These are phyloP conservation scores for Plicaturopsis crispa DNA, from an alignment of 768 basidiomycete genomes.

Conservation along the genomic window DNA sequence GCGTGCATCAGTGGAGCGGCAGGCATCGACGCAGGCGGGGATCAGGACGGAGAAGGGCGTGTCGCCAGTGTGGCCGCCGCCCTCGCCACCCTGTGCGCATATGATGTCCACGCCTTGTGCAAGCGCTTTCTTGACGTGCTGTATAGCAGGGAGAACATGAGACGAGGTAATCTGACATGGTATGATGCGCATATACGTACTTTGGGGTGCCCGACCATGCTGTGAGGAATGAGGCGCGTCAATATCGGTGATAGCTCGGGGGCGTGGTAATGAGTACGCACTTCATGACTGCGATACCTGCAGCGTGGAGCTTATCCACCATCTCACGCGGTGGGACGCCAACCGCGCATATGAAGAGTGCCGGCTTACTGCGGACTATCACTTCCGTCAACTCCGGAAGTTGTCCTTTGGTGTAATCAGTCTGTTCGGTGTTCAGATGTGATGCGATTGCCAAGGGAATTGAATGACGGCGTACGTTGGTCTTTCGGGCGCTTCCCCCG, in stretches of 20 bases:
- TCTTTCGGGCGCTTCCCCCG: conserved; percentile 77
- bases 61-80: conserved; percentile 85
- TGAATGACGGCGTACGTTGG: conserved; percentile 41
- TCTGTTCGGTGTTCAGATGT: conserved; percentile 20
- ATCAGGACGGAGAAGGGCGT: conserved; percentile 77
- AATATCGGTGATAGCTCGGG: conserved; percentile 1
- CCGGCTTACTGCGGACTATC: conserved; percentile 63
- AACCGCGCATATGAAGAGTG: conserved; percentile 78
- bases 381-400: conserved; percentile 72
- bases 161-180: conserved; percentile 4
- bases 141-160: conserved; percentile 1
- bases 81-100: conserved; percentile 83
- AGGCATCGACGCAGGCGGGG: conserved; percentile 77
- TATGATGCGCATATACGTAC: conserved; percentile 21
- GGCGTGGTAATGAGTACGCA: conserved; percentile 23
- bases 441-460: background rate
- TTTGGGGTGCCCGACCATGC: conserved; percentile 85
- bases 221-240: conserved; percentile 17
- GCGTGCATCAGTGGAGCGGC: conserved; percentile 41
- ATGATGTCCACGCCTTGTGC: conserved; percentile 85
- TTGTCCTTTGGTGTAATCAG: conserved; percentile 75
- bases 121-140: conserved; percentile 73
- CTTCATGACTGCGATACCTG: conserved; percentile 84
- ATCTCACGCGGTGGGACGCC: conserved; percentile 81
- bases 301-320: conserved; percentile 75